Evolutionary conservation across 306 rosid species (phyloP), one percentile per base, ranked within the genome.

Genomic region (Neltuma alba): DNA sequence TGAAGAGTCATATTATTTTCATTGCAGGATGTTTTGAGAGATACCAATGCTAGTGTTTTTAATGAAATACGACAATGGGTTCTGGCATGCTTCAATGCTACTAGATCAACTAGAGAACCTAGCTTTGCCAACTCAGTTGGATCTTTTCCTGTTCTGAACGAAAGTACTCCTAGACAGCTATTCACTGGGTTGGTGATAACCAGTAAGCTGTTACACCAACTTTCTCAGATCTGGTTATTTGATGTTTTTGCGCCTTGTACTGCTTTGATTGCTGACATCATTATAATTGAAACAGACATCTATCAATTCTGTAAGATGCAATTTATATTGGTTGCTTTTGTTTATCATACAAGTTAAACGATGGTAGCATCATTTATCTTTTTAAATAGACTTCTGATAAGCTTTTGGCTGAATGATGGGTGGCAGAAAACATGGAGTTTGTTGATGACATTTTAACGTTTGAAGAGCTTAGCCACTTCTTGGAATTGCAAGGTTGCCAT

Each of bases 401-500:
- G 61, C 11, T 54, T 38, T 75, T 33, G 47, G 47, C 81, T 84
- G 65, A 76, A 60, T 76, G 60, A 1, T 85, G 79, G 27, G 77
- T 84, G 76, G 77, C 96, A 95, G 99, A 88, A 83, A 92, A 92
- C 83, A 83, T 95, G 87, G 99, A 95, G 87, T 90, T 86, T 75
- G 99, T 92, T 75, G 99, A 95, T 74, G 97, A 92, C 75, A 79
- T 92, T 77, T 70, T 85, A 69, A 92, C 99, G 67, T 92, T 95
- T 80, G 86, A 90, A 81, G 94, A 95, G 83, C 97, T 95, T 83
- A 89, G 95, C 18, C 82, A 74, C 68, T 92, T 62, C 85, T 84
- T 94, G 89, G 86, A 86, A 86, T 91, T 97, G 82, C 89, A 85
- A 62, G 97, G 97, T 40, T 95, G 92, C 77, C 92, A 85, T 77